These are phyloP conservation scores for Berberis thunbergii DNA, from an alignment of 164 flowering plant genomes.

Conservation along the genomic window DNA sequence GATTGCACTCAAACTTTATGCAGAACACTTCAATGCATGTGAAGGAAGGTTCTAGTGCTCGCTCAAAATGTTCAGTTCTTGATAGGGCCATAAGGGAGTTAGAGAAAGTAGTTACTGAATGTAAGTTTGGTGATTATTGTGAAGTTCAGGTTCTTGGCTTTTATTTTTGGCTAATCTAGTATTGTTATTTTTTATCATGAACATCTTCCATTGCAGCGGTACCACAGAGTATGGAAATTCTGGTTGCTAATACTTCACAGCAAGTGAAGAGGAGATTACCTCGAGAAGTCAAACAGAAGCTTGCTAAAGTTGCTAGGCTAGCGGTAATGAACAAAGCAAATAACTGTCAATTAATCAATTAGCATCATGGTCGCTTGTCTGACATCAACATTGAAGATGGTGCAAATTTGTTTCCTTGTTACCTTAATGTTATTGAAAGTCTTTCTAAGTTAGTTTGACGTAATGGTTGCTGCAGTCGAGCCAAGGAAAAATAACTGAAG, in stretches of 20 bases:
- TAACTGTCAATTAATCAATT: neutral
- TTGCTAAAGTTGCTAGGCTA: conserved; percentile 95
- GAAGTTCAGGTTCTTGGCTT: neutral
- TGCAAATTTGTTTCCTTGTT: neutral
- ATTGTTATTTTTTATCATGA: conserved; percentile 2
- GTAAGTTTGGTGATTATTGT: conserved; percentile 32
- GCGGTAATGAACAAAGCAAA: conserved; percentile 49
- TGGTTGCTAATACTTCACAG: conserved; percentile 69
- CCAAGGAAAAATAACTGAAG: conserved; percentile 81
- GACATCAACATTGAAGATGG: too few species aligned
- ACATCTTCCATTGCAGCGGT: conserved; percentile 44
- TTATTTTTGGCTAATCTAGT: neutral
- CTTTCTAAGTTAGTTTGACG: conserved; percentile 2
- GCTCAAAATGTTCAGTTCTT: conserved; percentile 63
- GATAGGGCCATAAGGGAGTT: conserved; percentile 87
- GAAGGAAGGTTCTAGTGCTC: conserved; percentile 61
- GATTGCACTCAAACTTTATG: conserved; percentile 9
- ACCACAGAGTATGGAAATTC: conserved; percentile 62
- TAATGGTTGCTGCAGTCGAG: conserved; percentile 51
- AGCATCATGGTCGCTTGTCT: too few species aligned
- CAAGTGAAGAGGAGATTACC: conserved; percentile 88
- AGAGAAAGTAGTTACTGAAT: conserved; percentile 79
- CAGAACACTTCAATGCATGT: conserved; percentile 49
- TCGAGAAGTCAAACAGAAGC: conserved; percentile 82
- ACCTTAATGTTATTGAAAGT: conserved; percentile 1